Conservation (phyloP, 345 rosid species). For the Punica granatum region DNA sequence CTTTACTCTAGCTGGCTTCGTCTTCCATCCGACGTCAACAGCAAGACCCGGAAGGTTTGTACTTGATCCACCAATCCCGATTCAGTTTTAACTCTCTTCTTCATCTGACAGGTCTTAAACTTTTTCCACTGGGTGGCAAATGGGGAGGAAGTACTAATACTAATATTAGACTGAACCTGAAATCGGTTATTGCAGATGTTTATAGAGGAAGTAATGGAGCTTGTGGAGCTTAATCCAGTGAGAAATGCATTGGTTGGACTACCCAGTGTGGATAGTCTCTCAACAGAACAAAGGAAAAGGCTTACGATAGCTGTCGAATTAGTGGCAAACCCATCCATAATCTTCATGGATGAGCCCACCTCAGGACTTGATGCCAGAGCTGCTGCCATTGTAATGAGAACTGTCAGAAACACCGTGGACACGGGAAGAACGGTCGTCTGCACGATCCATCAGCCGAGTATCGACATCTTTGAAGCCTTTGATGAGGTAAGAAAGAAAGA, state of each 20-base stretch:
- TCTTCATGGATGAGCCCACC: constrained; percentile 96
- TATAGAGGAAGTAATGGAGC: constrained; percentile 86
- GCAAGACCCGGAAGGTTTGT: constrained; percentile 32
- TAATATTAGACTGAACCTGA: not conserved
- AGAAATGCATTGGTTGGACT: constrained; percentile 69
- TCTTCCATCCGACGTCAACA: constrained; percentile 24
- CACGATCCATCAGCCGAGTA: constrained; percentile 94
- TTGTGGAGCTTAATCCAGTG: constrained; percentile 59
- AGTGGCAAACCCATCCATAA: constrained; percentile 88
- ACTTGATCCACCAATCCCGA: not conserved
- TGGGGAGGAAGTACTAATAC: not conserved
- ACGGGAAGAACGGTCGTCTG: constrained; percentile 90
- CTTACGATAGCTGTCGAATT: constrained; percentile 89
- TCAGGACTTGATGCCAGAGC: constrained; percentile 96
- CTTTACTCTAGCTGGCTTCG: constrained; percentile 58
- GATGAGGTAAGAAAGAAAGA: constrained; percentile 49
- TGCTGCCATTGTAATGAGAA: constrained; percentile 91
- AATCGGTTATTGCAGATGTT: constrained; percentile 46
- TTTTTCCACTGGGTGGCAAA: not conserved
- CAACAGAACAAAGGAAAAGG: constrained; percentile 85
- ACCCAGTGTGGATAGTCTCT: constrained; percentile 77
- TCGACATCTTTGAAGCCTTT: constrained; percentile 86
- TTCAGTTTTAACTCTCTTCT: not conserved
- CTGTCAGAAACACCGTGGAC: constrained; percentile 87
- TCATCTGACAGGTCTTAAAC: too few relatives aligned